Evolutionary conservation across 768 basidiomycete species (phyloP), one percentile per base, ranked within the genome.

Genomic region (Rhizopogon vesiculosus): DNA sequence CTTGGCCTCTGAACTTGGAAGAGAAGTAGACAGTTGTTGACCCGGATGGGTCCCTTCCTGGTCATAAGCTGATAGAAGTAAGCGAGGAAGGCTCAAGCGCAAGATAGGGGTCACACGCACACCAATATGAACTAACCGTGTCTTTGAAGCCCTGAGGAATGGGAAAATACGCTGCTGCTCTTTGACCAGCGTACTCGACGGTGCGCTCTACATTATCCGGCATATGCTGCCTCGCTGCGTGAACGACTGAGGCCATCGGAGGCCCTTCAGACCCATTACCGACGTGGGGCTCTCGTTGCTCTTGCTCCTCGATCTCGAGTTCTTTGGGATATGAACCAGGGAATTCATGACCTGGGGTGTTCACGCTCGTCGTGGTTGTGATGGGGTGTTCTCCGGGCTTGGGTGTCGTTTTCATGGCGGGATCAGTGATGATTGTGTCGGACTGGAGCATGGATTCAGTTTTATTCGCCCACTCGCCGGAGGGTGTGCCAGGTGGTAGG

Each of bases 1-100:
- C 28, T 64, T 63, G 10, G 65, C 53, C 48, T 75, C 71, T 16
- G 62, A 59, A 18, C 75, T 74, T 2, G 76, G 75, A 42, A 77
- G 54, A 12, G 75, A 72, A 18, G 59, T 57, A 9, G 42, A 29
- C 2, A 48, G 5, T 3, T 16, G 19, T 38, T 49, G 35, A 8
- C 13, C 46, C n/a, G 19, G 22, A 12, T 19, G 19, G 25, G 25
- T 16, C 25, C 45, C 12, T 42, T 33, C 31, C 10, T 28, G 29
- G 19, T 54, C 54, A 13, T 56, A 15, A 13, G 54, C 64, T 66
- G 29, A 25, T 54, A 25, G 18, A 28, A 9, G 12, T 5, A n/a
- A 0, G 22, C 66, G 50, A 70, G 57, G 16, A 10, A 40, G n/a
- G 19, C 35, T 16, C 5, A 19, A 19, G 15, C 9, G 7, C 16